A percentile compares a stretch with the other conserved stretches of the same genome.
Evolutionary conservation across 2,329 filamentous ascomycete species (phyloP).

Genomic region (Fusarium decemcellulare): DNA sequence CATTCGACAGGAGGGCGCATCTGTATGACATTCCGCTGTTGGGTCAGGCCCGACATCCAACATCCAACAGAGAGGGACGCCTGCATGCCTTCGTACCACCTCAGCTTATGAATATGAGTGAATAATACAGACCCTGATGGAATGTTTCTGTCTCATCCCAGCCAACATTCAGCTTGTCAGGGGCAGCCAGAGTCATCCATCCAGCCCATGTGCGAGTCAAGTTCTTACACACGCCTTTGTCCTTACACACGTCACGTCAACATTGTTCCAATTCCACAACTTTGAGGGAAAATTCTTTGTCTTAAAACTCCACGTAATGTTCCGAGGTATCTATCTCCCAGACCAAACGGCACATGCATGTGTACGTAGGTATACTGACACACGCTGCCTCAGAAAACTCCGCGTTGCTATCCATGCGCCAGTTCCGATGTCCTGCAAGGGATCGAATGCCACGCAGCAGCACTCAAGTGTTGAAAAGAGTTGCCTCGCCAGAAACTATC

Average conservation of each 20-base stretch:
- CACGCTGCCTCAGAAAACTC: constrained; percentile 44
- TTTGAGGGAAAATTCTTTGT: constrained; percentile 19
- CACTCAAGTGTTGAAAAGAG: constrained; percentile 29
- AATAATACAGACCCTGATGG: not conserved
- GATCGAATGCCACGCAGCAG: constrained; percentile 42
- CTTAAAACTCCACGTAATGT: constrained; percentile 27
- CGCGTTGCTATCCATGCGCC: constrained; percentile 44
- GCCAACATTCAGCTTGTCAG: constrained; percentile 8
- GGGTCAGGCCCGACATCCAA: not conserved
- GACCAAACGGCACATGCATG: constrained; percentile 24
- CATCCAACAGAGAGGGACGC: not conserved
- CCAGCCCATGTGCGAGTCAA: too few relatives aligned
- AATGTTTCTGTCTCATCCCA: not conserved
- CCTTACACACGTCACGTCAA: constrained; percentile 2
- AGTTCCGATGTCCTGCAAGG: constrained; percentile 44
- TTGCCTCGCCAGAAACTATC: constrained; percentile 29
- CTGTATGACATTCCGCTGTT: constrained; percentile 4
- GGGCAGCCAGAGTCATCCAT: not conserved
- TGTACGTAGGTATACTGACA: constrained; percentile 21
- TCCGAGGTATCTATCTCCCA: constrained; percentile 38
- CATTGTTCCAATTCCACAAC: constrained; percentile 10
- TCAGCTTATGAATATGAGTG: not conserved
- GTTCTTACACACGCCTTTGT: too few relatives aligned
- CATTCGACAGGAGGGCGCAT: constrained; percentile 13
- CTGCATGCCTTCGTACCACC: constrained; percentile 5